Percentiles rank a stretch among this genome's conserved stretches.
phyloP scores from a whole-genome alignment of 176 grass and related monocot genomes.

The Cenchrus purpureus region DNA sequence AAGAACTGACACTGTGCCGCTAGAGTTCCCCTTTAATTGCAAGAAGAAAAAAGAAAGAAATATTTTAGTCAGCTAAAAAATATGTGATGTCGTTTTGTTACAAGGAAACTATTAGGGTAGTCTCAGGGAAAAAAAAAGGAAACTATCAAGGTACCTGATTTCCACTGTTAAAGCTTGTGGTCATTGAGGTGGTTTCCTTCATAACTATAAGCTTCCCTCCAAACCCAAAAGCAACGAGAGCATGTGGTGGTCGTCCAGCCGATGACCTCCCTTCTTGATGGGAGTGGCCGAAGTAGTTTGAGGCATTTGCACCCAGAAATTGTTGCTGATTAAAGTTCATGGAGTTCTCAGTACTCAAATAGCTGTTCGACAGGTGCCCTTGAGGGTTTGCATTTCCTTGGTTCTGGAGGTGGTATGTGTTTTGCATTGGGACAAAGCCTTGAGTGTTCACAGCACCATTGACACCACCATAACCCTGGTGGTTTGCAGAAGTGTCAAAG shows the following conservation, averaged over 20 bases:
- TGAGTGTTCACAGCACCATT: slow-evolving; percentile 49
- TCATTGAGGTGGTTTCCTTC: slow-evolving; percentile 73
- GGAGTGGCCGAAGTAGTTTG: slow-evolving; percentile 63
- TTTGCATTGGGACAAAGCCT: slow-evolving; percentile 54
- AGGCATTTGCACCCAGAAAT: slow-evolving; percentile 56
- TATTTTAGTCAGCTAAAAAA: slow-evolving; percentile 36
- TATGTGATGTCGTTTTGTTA: slow-evolving; percentile 25
- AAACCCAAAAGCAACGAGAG: slow-evolving; percentile 91
- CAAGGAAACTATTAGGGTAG: not conserved
- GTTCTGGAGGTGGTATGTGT: slow-evolving; percentile 39
- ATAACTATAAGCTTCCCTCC: slow-evolving; percentile 82
- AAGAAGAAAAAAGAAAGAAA: slow-evolving; percentile 32
- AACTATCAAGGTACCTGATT: slow-evolving; percentile 58
- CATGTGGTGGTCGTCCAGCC: slow-evolving; percentile 78
- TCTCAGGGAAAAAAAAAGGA: not conserved
- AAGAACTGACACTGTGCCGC: slow-evolving; percentile 68
- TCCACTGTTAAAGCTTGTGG: slow-evolving; percentile 57
- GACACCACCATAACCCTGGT: slow-evolving; percentile 48
- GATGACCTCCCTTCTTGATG: slow-evolving; percentile 63
- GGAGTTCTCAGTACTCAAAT: slow-evolving; percentile 51
- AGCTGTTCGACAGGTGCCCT: slow-evolving; percentile 62
- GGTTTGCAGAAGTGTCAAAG: slow-evolving; percentile 46
- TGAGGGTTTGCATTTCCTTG: slow-evolving; percentile 46
- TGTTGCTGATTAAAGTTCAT: slow-evolving; percentile 68
- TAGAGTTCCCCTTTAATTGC: slow-evolving; percentile 50